phyloP scores from a whole-genome alignment of 352 stramenopile species.

The Phytophthora cryptogea region DNA sequence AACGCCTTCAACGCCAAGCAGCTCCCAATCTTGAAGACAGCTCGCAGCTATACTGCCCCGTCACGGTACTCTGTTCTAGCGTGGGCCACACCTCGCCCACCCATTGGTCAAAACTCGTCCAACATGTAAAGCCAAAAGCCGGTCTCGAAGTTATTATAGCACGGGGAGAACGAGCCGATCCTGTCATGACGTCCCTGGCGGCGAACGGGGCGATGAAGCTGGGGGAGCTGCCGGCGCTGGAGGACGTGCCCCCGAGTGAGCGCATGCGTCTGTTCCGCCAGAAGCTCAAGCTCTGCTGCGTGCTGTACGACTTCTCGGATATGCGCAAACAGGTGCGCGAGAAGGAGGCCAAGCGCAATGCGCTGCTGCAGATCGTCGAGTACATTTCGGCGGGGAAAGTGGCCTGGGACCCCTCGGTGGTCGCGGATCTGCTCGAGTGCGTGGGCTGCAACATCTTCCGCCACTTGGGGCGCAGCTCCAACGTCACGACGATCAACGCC shows the following conservation, averaged over 20 bases:
- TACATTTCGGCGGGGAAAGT: conserved; percentile 92
- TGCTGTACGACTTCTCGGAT: conserved; percentile 64
- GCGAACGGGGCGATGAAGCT: conserved; percentile 47
- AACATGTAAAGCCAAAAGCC: conserved; percentile 6
- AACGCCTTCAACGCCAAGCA: background rate
- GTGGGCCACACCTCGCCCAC: background rate
- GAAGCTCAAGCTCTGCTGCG: conserved; percentile 67
- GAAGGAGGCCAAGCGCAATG: conserved; percentile 93
- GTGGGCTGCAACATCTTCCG: conserved; percentile 91
- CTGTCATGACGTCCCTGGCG: conserved; percentile 34
- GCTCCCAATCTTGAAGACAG: conserved; percentile 8
- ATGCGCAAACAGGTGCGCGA: conserved; percentile 64
- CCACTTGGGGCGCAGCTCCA: conserved; percentile 69
- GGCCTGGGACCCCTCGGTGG: conserved; percentile 50
- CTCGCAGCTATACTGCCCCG: background rate
- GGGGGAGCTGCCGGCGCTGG: conserved; percentile 55
- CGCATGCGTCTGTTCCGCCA: conserved; percentile 69
- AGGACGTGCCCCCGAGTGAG: conserved; percentile 56
- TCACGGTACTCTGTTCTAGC: background rate
- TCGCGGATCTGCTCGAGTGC: conserved; percentile 73
- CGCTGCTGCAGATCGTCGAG: conserved; percentile 97
- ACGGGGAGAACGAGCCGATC: conserved; percentile 20
- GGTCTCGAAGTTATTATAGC: no score
- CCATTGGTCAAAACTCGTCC: background rate
- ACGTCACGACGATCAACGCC: conserved; percentile 71